Evolutionary conservation across 352 stramenopile species (phyloP).

Genomic region (Phytophthora sp.): DNA sequence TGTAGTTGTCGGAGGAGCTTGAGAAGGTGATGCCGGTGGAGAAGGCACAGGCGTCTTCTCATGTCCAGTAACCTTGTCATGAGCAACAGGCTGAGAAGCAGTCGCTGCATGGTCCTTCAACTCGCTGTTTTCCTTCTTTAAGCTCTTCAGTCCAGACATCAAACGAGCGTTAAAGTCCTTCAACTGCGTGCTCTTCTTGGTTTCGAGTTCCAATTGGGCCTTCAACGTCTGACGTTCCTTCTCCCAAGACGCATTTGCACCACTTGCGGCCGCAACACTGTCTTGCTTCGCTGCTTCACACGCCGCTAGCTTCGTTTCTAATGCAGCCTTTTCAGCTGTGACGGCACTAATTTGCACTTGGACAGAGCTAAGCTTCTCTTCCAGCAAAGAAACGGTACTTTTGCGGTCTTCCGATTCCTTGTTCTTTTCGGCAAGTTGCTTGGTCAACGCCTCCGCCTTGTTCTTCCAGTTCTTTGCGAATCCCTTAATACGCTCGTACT

Average conservation of each 20-base stretch:
- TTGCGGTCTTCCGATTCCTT: conserved; percentile 65
- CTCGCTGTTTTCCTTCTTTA: conserved; percentile 83
- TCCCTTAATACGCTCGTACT: conserved; percentile 81
- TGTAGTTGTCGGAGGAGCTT: conserved; percentile 19
- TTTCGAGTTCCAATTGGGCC: conserved; percentile 64
- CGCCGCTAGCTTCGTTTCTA: conserved; percentile 53
- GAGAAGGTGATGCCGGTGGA: conserved; percentile 15
- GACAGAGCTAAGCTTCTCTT: conserved; percentile 46
- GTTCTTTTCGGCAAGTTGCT: conserved; percentile 71
- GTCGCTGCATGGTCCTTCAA: conserved; percentile 56
- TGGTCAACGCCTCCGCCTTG: conserved; percentile 69
- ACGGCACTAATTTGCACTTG: conserved; percentile 37
- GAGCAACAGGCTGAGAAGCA: conserved; percentile 15
- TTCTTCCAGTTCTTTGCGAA: conserved; percentile 88
- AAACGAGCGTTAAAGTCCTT: conserved; percentile 80
- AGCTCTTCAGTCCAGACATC: conserved; percentile 67
- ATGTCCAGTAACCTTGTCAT: too few species aligned
- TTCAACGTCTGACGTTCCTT: conserved; percentile 69
- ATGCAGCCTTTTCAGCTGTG: conserved; percentile 42
- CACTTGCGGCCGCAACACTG: conserved; percentile 30
- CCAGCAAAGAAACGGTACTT: conserved; percentile 36
- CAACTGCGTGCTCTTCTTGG: conserved; percentile 67
- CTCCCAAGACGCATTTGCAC: conserved; percentile 47
- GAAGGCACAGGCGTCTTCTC: conserved; percentile 29
- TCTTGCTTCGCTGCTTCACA: conserved; percentile 51